phyloP scores from a whole-genome alignment of 176 grass and related monocot species.

The Musa beccarii region DNA sequence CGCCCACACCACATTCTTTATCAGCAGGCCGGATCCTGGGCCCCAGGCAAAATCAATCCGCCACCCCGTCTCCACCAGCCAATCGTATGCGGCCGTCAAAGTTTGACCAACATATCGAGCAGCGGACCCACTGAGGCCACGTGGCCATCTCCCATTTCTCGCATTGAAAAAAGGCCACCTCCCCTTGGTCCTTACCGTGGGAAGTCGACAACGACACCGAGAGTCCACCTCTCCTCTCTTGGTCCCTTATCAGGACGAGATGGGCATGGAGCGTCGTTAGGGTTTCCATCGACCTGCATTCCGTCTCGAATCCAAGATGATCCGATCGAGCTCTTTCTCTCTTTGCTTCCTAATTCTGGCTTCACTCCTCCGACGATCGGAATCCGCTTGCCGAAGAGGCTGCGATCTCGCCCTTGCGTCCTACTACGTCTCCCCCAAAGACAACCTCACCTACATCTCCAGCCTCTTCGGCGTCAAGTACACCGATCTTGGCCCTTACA shows the following conservation, averaged over 20 bases:
- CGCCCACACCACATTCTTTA: no score
- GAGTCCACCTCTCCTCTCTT: background rate
- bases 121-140: no score
- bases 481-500: constrained; percentile 1
- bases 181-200: no score
- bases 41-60: no score
- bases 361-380: background rate
- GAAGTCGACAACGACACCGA: background rate
- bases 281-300: background rate
- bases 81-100: no score
- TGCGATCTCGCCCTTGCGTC: constrained; percentile 48
- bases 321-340: constrained; percentile 29
- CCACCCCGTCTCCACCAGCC: no score
- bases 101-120: no score
- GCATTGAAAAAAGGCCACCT: no score
- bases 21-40: no score
- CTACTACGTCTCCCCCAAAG: constrained; percentile 23
- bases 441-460: constrained; percentile 46
- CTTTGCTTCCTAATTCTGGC: constrained; percentile 27
- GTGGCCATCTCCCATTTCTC: no score
- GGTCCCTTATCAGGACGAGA: background rate
- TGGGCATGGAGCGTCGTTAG: background rate
- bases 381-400: constrained; percentile 20
- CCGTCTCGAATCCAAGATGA: background rate
- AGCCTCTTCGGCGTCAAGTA: constrained; percentile 22